Evolutionary conservation across 73 alveolate genomes (phyloP).

Genomic region (Paramecium sonneborni): DNA sequence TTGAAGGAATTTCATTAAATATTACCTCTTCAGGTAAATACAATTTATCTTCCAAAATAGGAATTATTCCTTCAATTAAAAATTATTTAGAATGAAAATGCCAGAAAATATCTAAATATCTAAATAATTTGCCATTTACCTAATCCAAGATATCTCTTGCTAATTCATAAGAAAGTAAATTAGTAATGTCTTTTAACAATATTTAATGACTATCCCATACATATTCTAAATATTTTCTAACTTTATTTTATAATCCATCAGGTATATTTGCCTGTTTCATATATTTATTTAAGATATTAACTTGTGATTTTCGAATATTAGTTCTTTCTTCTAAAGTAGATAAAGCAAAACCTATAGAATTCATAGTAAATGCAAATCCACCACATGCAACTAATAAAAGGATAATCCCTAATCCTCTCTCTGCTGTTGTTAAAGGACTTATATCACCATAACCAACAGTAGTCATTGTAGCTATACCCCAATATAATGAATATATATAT

Average conservation of each 20-base stretch:
- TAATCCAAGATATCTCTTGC: neutral
- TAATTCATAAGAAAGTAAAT: neutral
- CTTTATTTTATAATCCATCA: slow-evolving; percentile 59
- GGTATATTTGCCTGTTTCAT: slow-evolving; percentile 63
- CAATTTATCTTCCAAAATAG: neutral
- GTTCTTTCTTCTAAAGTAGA: neutral
- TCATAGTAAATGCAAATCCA: slow-evolving; percentile 58
- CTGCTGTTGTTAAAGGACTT: slow-evolving; percentile 60
- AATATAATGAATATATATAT: slow-evolving; percentile 75
- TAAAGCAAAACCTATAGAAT: slow-evolving; percentile 25
- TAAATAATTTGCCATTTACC: neutral
- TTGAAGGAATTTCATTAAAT: slow-evolving; percentile 64
- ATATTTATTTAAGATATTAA: slow-evolving; percentile 51
- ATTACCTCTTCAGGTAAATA: slow-evolving; percentile 68
- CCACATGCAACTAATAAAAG: slow-evolving; percentile 58
- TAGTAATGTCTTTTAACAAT: neutral
- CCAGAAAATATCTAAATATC: neutral
- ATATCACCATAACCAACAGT: slow-evolving; percentile 85
- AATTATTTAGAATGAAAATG: neutral
- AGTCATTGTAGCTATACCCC: slow-evolving; percentile 75
- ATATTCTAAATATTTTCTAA: slow-evolving; percentile 70
- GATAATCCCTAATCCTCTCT: slow-evolving; percentile 69
- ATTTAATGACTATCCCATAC: slow-evolving; percentile 41
- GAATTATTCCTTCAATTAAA: neutral
- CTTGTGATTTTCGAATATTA: neutral